These are phyloP conservation scores for Theobroma cacao DNA, from an alignment of 345 rosid genomes.

Conservation along the genomic window DNA sequence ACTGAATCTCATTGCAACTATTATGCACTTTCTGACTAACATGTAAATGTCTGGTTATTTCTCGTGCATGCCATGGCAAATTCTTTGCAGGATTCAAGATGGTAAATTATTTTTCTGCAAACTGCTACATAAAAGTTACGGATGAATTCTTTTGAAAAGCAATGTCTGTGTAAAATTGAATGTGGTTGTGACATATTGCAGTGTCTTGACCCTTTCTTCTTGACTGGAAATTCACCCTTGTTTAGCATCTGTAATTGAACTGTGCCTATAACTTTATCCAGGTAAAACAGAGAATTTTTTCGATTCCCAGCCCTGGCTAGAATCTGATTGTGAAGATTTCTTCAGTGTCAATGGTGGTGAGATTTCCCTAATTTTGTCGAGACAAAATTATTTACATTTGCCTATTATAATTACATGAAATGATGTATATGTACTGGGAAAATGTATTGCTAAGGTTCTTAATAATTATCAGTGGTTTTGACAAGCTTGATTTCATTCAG, in stretches of 20 bases:
- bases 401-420: neutral
- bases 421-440: neutral
- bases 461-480: neutral
- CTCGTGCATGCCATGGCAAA: neutral
- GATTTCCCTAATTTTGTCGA: conserved; percentile 7
- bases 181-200: neutral
- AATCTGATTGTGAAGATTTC: conserved; percentile 66
- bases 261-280: conserved; percentile 18
- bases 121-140: neutral
- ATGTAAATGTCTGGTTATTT: neutral
- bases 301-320: conserved; percentile 59
- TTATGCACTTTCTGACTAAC: neutral
- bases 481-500: conserved; percentile 21
- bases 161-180: neutral
- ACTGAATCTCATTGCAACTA: neutral
- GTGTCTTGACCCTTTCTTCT: neutral
- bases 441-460: neutral
- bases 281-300: conserved; percentile 49
- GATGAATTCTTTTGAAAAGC: neutral
- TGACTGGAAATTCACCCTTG: neutral
- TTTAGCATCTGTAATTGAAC: neutral
- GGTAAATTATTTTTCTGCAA: neutral
- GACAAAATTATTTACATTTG: neutral
- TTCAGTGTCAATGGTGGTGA: conserved; percentile 59
- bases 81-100: neutral